These are phyloP conservation scores for Solanum chaucha DNA, from an alignment of 257 asterid species.

Conservation along the genomic window DNA sequence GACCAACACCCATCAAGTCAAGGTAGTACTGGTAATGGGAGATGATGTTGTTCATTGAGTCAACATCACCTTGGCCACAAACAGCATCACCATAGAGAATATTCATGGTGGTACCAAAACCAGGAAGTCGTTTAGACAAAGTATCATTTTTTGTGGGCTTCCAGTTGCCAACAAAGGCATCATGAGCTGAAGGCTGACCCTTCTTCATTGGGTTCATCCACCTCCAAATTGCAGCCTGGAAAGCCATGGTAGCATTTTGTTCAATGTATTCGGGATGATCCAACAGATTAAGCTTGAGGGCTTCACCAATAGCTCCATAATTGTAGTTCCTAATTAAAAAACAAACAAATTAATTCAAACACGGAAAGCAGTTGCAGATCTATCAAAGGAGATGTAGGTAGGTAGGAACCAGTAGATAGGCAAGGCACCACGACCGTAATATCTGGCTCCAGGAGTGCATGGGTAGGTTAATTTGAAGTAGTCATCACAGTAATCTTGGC, in stretches of 20 bases:
- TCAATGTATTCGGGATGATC: constrained; percentile 90
- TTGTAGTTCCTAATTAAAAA: constrained; percentile 49
- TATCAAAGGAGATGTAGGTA: no score
- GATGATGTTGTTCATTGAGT: constrained; percentile 55
- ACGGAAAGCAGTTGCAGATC: neutral
- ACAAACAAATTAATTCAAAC: neutral
- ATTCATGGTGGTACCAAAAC: constrained; percentile 88
- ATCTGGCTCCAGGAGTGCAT: constrained; percentile 72
- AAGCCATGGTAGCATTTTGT: constrained; percentile 87
- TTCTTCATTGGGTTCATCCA: constrained; percentile 77
- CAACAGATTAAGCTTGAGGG: constrained; percentile 54
- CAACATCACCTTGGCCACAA: constrained; percentile 79
- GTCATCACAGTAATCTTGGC: constrained; percentile 28
- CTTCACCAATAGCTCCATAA: constrained; percentile 60
- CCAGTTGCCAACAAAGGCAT: constrained; percentile 68
- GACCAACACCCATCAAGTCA: constrained; percentile 77
- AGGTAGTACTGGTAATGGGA: constrained; percentile 70
- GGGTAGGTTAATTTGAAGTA: constrained; percentile 36
- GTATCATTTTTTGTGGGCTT: constrained; percentile 87
- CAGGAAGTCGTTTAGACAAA: constrained; percentile 50
- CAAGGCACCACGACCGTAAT: constrained; percentile 88
- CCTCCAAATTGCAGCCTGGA: constrained; percentile 71
- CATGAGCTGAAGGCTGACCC: constrained; percentile 81
- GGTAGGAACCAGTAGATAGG: constrained; percentile 64
- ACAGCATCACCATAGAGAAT: constrained; percentile 57